A percentile compares a stretch with the other conserved stretches of the same genome.
phyloP scores from a whole-genome alignment of 345 rosid genomes.

The Moricandia arvensis region DNA sequence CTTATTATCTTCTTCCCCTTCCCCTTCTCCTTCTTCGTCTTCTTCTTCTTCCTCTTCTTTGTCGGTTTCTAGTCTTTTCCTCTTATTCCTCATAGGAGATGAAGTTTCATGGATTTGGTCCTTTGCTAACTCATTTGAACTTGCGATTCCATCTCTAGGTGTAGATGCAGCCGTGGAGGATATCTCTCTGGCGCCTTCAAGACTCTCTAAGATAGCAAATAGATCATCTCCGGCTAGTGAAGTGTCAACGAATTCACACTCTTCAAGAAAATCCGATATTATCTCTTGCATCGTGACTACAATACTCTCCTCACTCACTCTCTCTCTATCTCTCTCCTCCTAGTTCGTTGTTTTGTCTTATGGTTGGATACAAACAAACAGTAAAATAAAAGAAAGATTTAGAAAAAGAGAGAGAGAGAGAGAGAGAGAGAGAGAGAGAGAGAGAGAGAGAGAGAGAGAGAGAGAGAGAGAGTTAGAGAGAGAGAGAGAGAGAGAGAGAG shows the following conservation, averaged over 20 bases:
- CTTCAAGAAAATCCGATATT: slow-evolving; percentile 52
- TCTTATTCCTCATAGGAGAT: slow-evolving; percentile 42
- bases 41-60: slow-evolving; percentile 31
- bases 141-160: slow-evolving; percentile 37
- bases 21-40: slow-evolving; percentile 26
- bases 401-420: slow-evolving; percentile 18
- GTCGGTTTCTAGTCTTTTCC: slow-evolving; percentile 38
- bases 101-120: slow-evolving; percentile 24
- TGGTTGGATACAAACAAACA: not conserved
- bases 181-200: slow-evolving; percentile 59
- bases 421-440: not conserved
- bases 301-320: not conserved
- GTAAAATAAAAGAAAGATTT: slow-evolving; percentile 5
- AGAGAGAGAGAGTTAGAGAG: slow-evolving; percentile 22
- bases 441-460: not conserved
- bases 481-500: slow-evolving; percentile 17
- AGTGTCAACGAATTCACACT: slow-evolving; percentile 50
- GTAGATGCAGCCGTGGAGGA: slow-evolving; percentile 41
- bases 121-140: slow-evolving; percentile 22
- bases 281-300: slow-evolving; percentile 46
- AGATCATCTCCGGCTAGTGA: slow-evolving; percentile 65
- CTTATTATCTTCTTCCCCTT: slow-evolving; percentile 34
- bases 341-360: slow-evolving; percentile 10
- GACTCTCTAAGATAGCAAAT: slow-evolving; percentile 71
- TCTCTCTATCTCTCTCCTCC: slow-evolving; percentile 8